A percentile compares a stretch with the other conserved stretches of the same genome.
Evolutionary conservation across 1,284 basidiomycete genomes (phyloP).

Genomic region (Cryptococcus sp.): DNA sequence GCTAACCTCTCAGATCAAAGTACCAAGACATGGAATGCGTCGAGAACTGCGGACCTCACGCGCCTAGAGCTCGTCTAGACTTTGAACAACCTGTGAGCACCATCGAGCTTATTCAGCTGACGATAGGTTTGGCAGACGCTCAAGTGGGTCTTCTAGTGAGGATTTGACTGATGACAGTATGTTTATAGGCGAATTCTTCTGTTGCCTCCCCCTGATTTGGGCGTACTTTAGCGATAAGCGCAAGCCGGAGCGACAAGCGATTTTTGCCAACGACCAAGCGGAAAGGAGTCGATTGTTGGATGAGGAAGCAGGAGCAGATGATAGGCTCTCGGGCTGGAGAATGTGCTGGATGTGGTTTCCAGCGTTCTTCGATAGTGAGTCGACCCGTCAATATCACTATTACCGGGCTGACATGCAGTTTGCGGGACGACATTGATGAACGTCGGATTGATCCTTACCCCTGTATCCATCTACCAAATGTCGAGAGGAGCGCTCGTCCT

Average conservation of each 20-base stretch:
- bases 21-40: conserved; percentile 83
- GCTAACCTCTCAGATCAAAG: conserved; percentile 29
- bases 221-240: conserved; percentile 41
- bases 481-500: conserved; percentile 92
- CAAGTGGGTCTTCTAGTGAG: conserved; percentile 57
- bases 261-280: conserved; percentile 12
- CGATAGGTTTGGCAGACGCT: conserved; percentile 76
- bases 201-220: conserved; percentile 76
- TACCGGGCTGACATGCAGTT: conserved; percentile 16
- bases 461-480: conserved; percentile 98
- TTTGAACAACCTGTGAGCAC: conserved; percentile 69
- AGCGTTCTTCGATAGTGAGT: conserved; percentile 46
- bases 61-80: conserved; percentile 54
- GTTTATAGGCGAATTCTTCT: conserved; percentile 84
- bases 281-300: conserved; percentile 29
- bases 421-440: conserved; percentile 73
- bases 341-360: conserved; percentile 45
- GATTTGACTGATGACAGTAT: conserved; percentile 37
- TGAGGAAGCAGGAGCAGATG: conserved; percentile 15
- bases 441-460: conserved; percentile 86
- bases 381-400: not conserved
- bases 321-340: conserved; percentile 30
- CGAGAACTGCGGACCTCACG: conserved; percentile 64
- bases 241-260: not conserved
- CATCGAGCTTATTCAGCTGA: conserved; percentile 1